Base-by-base conservation (phyloP, 495 filamentous ascomycete genomes). In the Penicillium turbatum region DNA sequence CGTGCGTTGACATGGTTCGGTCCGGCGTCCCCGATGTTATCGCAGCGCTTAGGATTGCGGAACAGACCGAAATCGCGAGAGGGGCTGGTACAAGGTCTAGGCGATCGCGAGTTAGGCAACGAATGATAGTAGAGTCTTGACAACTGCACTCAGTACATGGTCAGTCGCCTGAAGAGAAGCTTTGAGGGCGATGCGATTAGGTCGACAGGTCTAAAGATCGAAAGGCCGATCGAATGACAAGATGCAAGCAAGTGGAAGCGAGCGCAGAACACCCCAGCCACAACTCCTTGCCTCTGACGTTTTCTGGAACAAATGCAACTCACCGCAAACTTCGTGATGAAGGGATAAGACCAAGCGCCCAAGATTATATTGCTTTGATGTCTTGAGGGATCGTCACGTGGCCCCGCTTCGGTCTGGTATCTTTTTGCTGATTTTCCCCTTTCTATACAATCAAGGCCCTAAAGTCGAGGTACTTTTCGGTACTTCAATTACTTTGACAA, bases 1-100 rank as follows among this genome's bases (percentile, higher is more conserved):
- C 30, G 49, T 41, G 19, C 4, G 37, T 42, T 40, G 36, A 43
- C 49, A 51, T 51, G 38, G 13, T 51, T 51, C 30, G 48, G 11
- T 39, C 26, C 36, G 49, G 38, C 47, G 47, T 49, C 26, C 12
- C 47, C 35, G 47, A 27, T 16, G n/a, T 39, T 49, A 49, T 39
- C 47, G 24, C 30, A 34, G 43, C 47, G 47, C 47, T 42, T 26
- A 6, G 13, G 30, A 43, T 51, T 51, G 49, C 49, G 15, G 39
- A 51, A 41, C 38, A 35, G 39, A 35, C 49, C 19, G 30, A 43
- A n/a, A 34, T 32, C 37, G 26, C 30, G 36, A 31, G 30, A 49
- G 13, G 29, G 30, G 27, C 29, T 29, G 29, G 26, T 32, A n/a
- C 12, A 39, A 34, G 16, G 48, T 24, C 15, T 4, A 31, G 16